Evolutionary conservation across 2,329 filamentous ascomycete genomes (phyloP).

Genomic region (Fusarium irregulare): DNA sequence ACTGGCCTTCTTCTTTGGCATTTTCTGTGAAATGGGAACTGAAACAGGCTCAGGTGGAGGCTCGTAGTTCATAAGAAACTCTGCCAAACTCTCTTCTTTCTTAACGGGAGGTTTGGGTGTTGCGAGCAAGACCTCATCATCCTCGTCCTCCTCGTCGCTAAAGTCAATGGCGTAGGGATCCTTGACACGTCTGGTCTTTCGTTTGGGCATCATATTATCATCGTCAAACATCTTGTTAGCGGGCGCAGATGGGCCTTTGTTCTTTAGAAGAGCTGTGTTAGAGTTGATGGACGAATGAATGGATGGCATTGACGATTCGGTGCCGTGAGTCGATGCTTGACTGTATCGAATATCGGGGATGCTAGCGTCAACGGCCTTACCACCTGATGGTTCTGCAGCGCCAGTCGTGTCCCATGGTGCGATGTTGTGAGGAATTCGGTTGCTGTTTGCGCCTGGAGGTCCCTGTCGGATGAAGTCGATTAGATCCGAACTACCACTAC

Average conservation of each 20-base stretch:
- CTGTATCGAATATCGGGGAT: slow-evolving; percentile 67
- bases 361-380: slow-evolving; percentile 65
- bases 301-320: slow-evolving; percentile 67
- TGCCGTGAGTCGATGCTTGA: slow-evolving; percentile 66
- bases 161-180: slow-evolving; percentile 96
- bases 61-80: slow-evolving; percentile 77
- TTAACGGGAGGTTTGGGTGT: slow-evolving; percentile 54
- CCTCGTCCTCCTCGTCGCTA: slow-evolving; percentile 72
- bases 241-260: slow-evolving; percentile 49
- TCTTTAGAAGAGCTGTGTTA: slow-evolving; percentile 73
- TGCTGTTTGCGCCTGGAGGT: slow-evolving; percentile 70
- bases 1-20: slow-evolving; percentile 73
- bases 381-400: slow-evolving; percentile 74
- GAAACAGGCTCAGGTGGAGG: slow-evolving; percentile 67
- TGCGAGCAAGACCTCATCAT: slow-evolving; percentile 56
- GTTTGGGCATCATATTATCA: slow-evolving; percentile 70
- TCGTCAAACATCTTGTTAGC: slow-evolving; percentile 59
- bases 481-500: slow-evolving; percentile 81
- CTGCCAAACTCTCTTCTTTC: slow-evolving; percentile 75
- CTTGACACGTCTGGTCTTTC: slow-evolving; percentile 80
- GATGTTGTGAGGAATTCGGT: slow-evolving; percentile 82
- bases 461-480: slow-evolving; percentile 96
- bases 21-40: slow-evolving; percentile 49
- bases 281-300: slow-evolving; percentile 78
- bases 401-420: slow-evolving; percentile 89